Percentiles rank a stretch among this genome's conserved stretches.
These are phyloP conservation scores for Amylocarpus encephaloides DNA, from an alignment of 2,329 filamentous ascomycete species.

Conservation along the genomic window DNA sequence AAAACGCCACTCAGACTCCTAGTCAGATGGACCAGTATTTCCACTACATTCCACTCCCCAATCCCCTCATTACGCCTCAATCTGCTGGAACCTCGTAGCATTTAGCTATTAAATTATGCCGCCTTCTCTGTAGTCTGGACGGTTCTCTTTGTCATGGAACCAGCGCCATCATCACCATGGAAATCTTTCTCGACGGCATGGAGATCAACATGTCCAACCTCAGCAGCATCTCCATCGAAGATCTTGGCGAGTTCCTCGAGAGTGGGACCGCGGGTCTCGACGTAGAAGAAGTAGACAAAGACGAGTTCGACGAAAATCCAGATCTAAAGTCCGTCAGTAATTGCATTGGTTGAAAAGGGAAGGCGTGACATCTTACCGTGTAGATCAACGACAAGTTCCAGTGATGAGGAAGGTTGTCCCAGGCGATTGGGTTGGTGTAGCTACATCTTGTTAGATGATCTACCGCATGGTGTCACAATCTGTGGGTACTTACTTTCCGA, in stretches of 20 bases:
- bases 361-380: slow-evolving; percentile 36
- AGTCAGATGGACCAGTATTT: no score
- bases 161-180: slow-evolving; percentile 11
- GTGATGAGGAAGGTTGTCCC: slow-evolving; percentile 51
- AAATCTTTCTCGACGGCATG: slow-evolving; percentile 49
- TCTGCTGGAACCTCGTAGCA: no score
- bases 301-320: slow-evolving; percentile 55
- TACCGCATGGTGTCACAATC: background rate
- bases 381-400: slow-evolving; percentile 65
- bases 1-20: no score
- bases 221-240: slow-evolving; percentile 58
- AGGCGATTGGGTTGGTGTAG: slow-evolving; percentile 59
- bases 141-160: slow-evolving; percentile 12
- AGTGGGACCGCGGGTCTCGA: slow-evolving; percentile 65
- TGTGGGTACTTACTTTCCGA: slow-evolving; percentile 48
- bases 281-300: slow-evolving; percentile 61
- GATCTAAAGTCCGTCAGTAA: slow-evolving; percentile 24
- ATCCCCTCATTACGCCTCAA: no score
- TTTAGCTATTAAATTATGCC: background rate
- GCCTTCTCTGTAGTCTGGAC: slow-evolving; percentile 4
- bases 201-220: slow-evolving; percentile 47
- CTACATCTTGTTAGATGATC: slow-evolving; percentile 27
- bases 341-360: no score
- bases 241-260: slow-evolving; percentile 65
- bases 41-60: no score